A percentile compares a stretch with the other conserved stretches of the same genome.
Conservation (phyloP, 345 rosid genomes). For the Brassica nigra region DNA sequence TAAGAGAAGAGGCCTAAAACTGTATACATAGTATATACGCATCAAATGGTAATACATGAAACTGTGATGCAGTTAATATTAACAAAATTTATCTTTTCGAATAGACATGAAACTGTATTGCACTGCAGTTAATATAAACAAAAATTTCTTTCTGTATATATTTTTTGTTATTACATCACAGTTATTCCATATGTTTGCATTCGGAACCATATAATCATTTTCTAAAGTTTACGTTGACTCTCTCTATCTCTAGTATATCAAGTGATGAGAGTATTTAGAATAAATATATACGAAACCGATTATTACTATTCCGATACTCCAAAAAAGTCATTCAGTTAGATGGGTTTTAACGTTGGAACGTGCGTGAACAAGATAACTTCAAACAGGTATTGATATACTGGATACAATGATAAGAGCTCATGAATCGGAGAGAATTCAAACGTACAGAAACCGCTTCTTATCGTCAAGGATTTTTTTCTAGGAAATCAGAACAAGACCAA, state of each 20-base stretch:
- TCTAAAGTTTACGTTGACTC: not conserved
- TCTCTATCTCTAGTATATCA: not conserved
- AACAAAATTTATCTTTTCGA: too few species aligned
- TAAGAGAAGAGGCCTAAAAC: not conserved
- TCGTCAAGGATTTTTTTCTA: not conserved
- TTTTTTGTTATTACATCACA: too few species aligned
- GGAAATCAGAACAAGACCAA: not conserved
- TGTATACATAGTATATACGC: too few species aligned
- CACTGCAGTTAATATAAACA: too few species aligned
- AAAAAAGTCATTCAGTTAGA: not conserved
- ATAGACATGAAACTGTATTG: too few species aligned
- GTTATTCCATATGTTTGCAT: too few species aligned
- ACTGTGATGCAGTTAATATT: too few species aligned
- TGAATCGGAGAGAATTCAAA: not conserved
- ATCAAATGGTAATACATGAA: too few species aligned
- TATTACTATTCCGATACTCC: not conserved
- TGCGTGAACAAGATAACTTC: not conserved
- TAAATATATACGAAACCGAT: not conserved
- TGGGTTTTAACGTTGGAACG: not conserved
- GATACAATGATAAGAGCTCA: not conserved
- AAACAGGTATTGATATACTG: too few species aligned
- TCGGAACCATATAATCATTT: too few species aligned
- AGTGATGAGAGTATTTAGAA: not conserved
- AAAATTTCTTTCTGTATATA: too few species aligned
- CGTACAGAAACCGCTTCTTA: not conserved